Percentiles rank a stretch among this genome's conserved stretches.
These are phyloP conservation scores for Penicillium taxi DNA, from an alignment of 495 filamentous ascomycete species.

Conservation along the genomic window DNA sequence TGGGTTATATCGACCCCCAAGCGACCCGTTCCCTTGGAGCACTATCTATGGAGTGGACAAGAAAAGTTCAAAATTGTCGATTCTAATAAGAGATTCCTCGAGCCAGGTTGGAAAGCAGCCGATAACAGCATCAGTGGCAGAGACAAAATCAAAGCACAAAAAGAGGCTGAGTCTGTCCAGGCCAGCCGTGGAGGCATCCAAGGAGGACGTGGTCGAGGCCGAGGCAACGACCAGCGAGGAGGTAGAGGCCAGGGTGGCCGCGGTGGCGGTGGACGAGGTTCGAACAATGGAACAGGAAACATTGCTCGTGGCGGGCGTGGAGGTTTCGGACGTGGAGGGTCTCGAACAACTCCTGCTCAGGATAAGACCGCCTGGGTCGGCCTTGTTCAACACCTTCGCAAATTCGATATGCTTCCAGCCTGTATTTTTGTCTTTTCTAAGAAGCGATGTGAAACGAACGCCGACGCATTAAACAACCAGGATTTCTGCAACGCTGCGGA, in stretches of 20 bases:
- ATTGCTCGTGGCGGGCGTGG: constrained; percentile 81
- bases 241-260: constrained; percentile 38
- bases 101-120: constrained; percentile 90
- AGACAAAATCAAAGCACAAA: constrained; percentile 63
- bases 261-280: constrained; percentile 47
- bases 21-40: constrained; percentile 87
- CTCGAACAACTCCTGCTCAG: constrained; percentile 77
- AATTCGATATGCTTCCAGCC: constrained; percentile 75
- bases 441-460: constrained; percentile 93
- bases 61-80: constrained; percentile 91
- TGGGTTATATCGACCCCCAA: constrained; percentile 98
- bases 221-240: constrained; percentile 28
- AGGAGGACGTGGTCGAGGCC: constrained; percentile 1
- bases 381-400: constrained; percentile 81
- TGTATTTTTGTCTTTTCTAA: constrained; percentile 99
- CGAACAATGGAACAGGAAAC: constrained; percentile 63
- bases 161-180: constrained; percentile 40
- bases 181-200: constrained; percentile 29
- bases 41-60: constrained; percentile 92
- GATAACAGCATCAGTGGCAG: constrained; percentile 73
- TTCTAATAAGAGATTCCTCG: constrained; percentile 79
- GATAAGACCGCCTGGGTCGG: constrained; percentile 97
- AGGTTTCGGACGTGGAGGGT: constrained; percentile 73
- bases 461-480: constrained; percentile 85
- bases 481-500: constrained; percentile 88